These are phyloP conservation scores for Verticillium tricorpus DNA, from an alignment of 2,329 filamentous ascomycete species.

Conservation along the genomic window DNA sequence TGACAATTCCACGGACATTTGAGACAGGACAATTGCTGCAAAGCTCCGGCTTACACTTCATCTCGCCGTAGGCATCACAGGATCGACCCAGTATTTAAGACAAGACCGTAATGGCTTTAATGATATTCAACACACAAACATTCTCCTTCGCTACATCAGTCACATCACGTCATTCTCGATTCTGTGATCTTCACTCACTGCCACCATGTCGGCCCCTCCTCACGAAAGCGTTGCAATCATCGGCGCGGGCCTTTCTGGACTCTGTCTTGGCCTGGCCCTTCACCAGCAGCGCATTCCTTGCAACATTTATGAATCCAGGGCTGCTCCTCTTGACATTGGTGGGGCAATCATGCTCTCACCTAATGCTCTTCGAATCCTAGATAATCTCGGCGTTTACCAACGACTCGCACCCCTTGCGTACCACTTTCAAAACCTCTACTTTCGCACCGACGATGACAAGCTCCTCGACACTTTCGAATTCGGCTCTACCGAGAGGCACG, in stretches of 20 bases:
- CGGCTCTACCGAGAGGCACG: slow-evolving; percentile 40
- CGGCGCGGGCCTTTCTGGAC: slow-evolving; percentile 33
- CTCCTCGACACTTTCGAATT: slow-evolving; percentile 40
- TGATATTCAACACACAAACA: no score
- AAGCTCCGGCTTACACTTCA: not conserved
- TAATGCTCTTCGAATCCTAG: slow-evolving; percentile 51
- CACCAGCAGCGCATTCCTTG: slow-evolving; percentile 44
- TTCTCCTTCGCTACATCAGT: no score
- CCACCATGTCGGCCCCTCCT: not conserved
- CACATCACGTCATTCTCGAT: no score
- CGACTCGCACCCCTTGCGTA: slow-evolving; percentile 39
- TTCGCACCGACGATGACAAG: slow-evolving; percentile 29
- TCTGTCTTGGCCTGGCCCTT: slow-evolving; percentile 50
- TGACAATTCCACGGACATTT: not conserved
- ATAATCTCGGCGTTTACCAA: slow-evolving; percentile 42
- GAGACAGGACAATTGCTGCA: not conserved
- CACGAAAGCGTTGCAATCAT: not conserved
- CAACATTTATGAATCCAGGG: slow-evolving; percentile 47
- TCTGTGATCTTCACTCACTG: not conserved
- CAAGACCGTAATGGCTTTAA: no score
- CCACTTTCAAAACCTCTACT: slow-evolving; percentile 46
- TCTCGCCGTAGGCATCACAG: not conserved
- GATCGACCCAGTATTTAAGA: not conserved
- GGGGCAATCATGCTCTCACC: slow-evolving; percentile 57
- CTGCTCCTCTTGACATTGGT: slow-evolving; percentile 39